A percentile compares a stretch with the other conserved stretches of the same genome.
Evolutionary conservation across 495 filamentous ascomycete genomes (phyloP).

Genomic region (Arthonia radiata): DNA sequence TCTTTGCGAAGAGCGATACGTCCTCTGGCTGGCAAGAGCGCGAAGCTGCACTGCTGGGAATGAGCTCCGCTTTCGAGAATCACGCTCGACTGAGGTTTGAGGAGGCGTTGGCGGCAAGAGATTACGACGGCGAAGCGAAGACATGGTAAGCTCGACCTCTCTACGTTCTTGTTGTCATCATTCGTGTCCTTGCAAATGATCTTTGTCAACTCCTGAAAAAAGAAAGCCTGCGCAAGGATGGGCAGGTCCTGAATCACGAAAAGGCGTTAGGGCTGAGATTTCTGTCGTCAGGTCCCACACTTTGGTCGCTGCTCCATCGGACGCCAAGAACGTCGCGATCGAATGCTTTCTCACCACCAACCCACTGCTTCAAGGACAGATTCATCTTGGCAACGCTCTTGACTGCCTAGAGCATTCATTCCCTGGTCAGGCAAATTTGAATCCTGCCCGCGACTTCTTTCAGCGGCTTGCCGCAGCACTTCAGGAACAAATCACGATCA

Average conservation of each 20-base stretch:
- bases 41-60: slow-evolving; percentile 41
- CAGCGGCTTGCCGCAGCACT: slow-evolving; percentile 41
- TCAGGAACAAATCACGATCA: slow-evolving; percentile 63
- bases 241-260: too few species aligned
- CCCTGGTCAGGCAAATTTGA: slow-evolving; percentile 36
- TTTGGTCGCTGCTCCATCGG: too few species aligned
- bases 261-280: too few species aligned
- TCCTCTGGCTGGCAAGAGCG: slow-evolving; percentile 46
- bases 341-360: too few species aligned
- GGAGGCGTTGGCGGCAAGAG: slow-evolving; percentile 63
- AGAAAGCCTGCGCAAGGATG: too few species aligned
- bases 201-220: slow-evolving; percentile 47
- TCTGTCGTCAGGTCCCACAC: too few species aligned
- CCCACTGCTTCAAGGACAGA: too few species aligned
- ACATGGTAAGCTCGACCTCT: too few species aligned
- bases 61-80: slow-evolving; percentile 68
- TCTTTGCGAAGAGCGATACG: slow-evolving; percentile 60
- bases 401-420: slow-evolving; percentile 45
- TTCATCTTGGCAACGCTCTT: slow-evolving; percentile 49
- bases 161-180: too few species aligned
- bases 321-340: too few species aligned
- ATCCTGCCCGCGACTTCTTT: slow-evolving; percentile 66
- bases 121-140: slow-evolving; percentile 75
- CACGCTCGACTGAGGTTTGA: slow-evolving; percentile 80
- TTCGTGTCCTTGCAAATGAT: too few species aligned